Base-by-base conservation (phyloP, 2,329 filamentous ascomycete genomes). In the Colletotrichum viniferum region DNA sequence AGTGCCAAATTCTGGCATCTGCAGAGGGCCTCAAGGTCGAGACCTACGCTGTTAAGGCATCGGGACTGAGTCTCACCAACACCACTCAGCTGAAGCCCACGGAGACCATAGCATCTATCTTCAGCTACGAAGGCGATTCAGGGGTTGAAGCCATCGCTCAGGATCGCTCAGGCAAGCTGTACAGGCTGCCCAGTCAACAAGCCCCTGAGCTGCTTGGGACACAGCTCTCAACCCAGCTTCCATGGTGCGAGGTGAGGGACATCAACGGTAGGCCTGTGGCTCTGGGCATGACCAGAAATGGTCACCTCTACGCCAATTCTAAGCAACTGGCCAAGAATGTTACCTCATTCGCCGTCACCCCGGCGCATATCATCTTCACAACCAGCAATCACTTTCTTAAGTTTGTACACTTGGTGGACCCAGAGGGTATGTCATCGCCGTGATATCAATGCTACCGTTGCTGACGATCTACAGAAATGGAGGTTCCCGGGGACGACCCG, bases 381-480 rank as follows among this genome's bases (percentile, higher is more conserved):
- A 99, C 97, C 1, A 96, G 93, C 75, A 96, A 96, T 78, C 96
- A 98, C 82, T 88, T 98, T 5, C 88, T 99, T 77, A 99, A 99
- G 84, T 98, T 98, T 83, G 93, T 98, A 16, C 96, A 99, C 83
- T 86, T 98, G 64, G 89, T 91, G 5, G 85, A 87, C 74, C 87
- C 90, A 18, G 88, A 95, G 78, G 91, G 94, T 95, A 87, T 77
- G 86, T 79, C 43, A 16, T 7, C 36, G 7, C 28, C 18, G 16
- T 8, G 7, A 61, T 21, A 13, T 36, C 13, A 10, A 24, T 10
- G 16, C 14, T 24, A 8, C 5, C 28, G 0, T 71, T 64, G 69
- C 82, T 83, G 61, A 84, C 77, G 36, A n/a, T 14, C 56, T 73
- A 16, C 67, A 96, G 95, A 94, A 32, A 91, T 98, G 74, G 93